Conservation (phyloP, 2,329 filamentous ascomycete species). For the Botrytis pseudocinerea region DNA sequence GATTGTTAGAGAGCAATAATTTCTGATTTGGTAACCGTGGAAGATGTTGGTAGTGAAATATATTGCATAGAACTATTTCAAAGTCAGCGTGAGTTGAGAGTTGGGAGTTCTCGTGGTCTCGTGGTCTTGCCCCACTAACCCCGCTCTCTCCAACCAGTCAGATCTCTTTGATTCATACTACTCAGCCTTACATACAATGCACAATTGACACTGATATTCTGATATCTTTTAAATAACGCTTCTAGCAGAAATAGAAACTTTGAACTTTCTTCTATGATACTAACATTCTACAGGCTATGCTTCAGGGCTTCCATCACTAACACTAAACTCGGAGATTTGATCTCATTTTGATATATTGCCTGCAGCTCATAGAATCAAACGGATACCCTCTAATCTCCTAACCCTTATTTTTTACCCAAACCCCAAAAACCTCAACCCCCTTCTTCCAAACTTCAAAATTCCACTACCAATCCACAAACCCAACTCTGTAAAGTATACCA, state of each 20-base stretch:
- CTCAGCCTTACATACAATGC: neutral
- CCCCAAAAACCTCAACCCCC: neutral
- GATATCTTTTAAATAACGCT: neutral
- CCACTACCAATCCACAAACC: neutral
- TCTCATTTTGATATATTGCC: neutral
- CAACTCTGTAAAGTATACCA: neutral
- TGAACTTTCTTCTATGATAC: neutral
- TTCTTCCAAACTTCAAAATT: neutral
- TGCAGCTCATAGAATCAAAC: neutral
- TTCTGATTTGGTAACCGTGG: neutral
- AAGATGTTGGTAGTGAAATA: neutral
- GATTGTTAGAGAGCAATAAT: neutral
- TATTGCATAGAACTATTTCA: neutral
- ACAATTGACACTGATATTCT: neutral
- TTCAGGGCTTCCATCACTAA: neutral
- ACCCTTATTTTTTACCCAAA: neutral
- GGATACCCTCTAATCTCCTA: neutral
- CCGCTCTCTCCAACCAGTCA: neutral
- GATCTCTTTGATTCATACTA: neutral
- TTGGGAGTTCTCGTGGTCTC: too few species aligned
- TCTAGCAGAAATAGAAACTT: neutral
- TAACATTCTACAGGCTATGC: neutral
- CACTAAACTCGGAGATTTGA: neutral
- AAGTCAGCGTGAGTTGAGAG: neutral
- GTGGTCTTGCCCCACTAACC: neutral